Evolutionary conservation across 2,329 filamentous ascomycete genomes (phyloP).

Genomic region (Sclerotinia spermophila): DNA sequence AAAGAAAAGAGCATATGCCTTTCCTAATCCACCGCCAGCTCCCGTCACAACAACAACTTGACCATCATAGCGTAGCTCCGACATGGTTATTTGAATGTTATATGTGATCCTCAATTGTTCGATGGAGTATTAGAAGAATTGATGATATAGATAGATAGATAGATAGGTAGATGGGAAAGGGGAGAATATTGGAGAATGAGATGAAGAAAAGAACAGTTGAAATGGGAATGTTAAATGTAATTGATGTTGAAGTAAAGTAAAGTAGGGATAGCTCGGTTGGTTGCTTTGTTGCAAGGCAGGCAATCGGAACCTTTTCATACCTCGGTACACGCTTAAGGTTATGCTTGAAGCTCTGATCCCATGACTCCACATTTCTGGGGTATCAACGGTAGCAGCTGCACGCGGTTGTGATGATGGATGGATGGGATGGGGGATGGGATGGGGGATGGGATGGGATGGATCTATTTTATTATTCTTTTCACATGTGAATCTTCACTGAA

Average conservation of each 20-base stretch:
- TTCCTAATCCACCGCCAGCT: constrained; percentile 76
- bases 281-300: constrained; percentile 6
- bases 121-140: neutral
- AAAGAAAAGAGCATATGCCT: constrained; percentile 84
- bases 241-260: neutral
- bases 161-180: neutral
- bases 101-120: neutral
- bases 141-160: neutral
- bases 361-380: neutral
- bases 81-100: constrained; percentile 42
- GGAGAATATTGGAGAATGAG: neutral
- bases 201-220: neutral
- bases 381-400: neutral
- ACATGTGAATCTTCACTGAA: neutral
- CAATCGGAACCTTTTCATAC: constrained; percentile 1
- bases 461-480: neutral
- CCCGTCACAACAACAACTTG: constrained; percentile 88
- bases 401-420: constrained; percentile 7
- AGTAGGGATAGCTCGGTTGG: neutral
- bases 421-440: too few species aligned
- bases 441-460: too few species aligned
- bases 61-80: constrained; percentile 72
- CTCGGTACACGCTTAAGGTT: constrained; percentile 17
- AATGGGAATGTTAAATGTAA: neutral
- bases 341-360: neutral